These are phyloP conservation scores for Pilasporangium apinafurcum DNA, from an alignment of 352 stramenopile species.

Conservation along the genomic window DNA sequence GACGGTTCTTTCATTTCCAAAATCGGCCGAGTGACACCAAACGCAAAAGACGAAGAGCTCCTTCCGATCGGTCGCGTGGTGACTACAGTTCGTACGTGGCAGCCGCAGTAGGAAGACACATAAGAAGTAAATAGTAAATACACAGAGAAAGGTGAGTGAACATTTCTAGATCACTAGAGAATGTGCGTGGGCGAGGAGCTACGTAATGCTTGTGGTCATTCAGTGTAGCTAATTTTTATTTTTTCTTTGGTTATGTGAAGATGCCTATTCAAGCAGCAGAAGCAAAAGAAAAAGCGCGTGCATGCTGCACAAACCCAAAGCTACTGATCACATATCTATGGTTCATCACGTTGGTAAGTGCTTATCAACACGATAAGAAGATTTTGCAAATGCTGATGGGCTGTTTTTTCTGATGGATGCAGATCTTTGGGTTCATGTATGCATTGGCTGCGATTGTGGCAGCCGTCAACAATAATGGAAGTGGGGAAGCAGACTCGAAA, in stretches of 20 bases:
- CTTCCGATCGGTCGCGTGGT: no score
- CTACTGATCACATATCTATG: constrained; percentile 82
- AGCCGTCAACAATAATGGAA: constrained; percentile 70
- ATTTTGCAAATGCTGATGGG: neutral
- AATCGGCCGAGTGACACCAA: no score
- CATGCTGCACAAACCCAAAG: constrained; percentile 76
- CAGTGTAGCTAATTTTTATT: no score
- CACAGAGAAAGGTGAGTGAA: no score
- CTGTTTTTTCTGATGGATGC: neutral
- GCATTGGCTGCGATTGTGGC: constrained; percentile 78
- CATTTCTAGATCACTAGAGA: no score
- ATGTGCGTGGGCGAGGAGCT: no score
- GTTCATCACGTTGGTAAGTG: constrained; percentile 63
- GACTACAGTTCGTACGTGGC: no score
- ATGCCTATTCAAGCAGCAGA: constrained; percentile 56
- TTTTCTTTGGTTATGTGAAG: constrained; percentile 17
- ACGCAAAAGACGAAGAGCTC: no score
- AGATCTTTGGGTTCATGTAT: constrained; percentile 84
- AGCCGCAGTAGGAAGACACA: no score
- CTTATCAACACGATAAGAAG: constrained; percentile 53
- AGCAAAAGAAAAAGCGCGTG: constrained; percentile 49
- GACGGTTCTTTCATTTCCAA: no score
- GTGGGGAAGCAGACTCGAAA: constrained; percentile 61
- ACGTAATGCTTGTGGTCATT: no score
- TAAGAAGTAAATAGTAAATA: no score